Conservation (phyloP, 1,139 yeast species). For the Nakaseomyces glabratus region DNA sequence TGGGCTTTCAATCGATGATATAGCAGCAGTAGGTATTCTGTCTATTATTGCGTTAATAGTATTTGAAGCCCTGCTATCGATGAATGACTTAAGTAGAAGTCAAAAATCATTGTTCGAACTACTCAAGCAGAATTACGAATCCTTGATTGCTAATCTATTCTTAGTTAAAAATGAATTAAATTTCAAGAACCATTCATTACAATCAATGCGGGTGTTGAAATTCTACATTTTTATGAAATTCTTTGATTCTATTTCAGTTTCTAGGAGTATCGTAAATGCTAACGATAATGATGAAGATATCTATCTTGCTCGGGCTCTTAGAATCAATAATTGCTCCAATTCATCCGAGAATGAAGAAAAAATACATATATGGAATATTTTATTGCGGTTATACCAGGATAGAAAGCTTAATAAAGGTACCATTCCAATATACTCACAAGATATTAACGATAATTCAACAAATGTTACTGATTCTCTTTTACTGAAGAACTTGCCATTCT, state of each 20-base stretch:
- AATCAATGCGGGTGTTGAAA: not conserved
- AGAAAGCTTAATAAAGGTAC: constrained; percentile 1
- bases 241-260: not conserved
- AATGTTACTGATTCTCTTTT: not conserved
- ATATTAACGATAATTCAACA: not conserved
- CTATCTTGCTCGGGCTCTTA: not conserved
- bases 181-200: constrained; percentile 2
- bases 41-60: not conserved
- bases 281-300: constrained; percentile 4
- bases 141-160: not conserved
- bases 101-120: constrained; percentile 1
- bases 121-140: not conserved
- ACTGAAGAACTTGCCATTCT: not conserved
- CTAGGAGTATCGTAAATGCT: not conserved
- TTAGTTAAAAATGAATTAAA: not conserved
- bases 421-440: not conserved
- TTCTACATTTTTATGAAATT: not conserved
- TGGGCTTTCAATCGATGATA: not conserved
- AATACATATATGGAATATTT: not conserved
- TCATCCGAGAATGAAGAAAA: not conserved
- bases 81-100: not conserved
- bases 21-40: not conserved
- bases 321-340: not conserved
- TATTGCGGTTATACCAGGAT: not conserved
- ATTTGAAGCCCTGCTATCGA: not conserved